A percentile compares a stretch with the other conserved stretches of the same genome.
Evolutionary conservation across 768 basidiomycete species (phyloP).

Genomic region (Tephrocybe rancida): DNA sequence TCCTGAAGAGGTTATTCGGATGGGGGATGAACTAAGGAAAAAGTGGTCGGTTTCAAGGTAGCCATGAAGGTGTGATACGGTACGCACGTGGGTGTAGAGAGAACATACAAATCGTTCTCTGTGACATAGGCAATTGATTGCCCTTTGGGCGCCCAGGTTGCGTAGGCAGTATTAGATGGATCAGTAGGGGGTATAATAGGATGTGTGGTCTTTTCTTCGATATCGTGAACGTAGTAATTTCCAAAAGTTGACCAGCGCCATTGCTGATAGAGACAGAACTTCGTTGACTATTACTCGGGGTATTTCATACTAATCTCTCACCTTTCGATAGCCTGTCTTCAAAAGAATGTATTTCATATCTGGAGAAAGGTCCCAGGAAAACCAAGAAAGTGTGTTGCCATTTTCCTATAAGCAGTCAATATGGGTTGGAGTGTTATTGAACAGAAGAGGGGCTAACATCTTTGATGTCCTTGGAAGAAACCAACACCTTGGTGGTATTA

Average conservation of each 20-base stretch:
- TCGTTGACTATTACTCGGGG: no score
- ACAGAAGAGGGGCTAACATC: constrained; percentile 49
- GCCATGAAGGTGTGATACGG: neutral
- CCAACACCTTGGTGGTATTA: constrained; percentile 65
- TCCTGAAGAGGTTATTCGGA: constrained; percentile 82
- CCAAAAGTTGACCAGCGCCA: constrained; percentile 92
- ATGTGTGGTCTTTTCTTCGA: constrained; percentile 66
- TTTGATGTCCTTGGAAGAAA: constrained; percentile 58
- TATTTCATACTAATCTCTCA: constrained; percentile 23
- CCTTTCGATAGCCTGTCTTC: constrained; percentile 76
- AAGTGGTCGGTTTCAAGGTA: constrained; percentile 1
- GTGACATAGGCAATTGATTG: constrained; percentile 87
- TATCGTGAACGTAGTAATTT: constrained; percentile 91
- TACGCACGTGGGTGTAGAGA: constrained; percentile 66
- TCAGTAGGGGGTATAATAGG: constrained; percentile 69
- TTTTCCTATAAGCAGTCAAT: constrained; percentile 43
- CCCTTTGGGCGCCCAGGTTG: constrained; percentile 85
- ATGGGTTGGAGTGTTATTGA: neutral
- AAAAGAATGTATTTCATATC: constrained; percentile 91
- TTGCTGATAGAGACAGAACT: constrained; percentile 53
- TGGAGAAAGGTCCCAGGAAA: constrained; percentile 81
- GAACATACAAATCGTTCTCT: constrained; percentile 87
- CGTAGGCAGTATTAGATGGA: constrained; percentile 77
- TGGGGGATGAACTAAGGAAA: constrained; percentile 43
- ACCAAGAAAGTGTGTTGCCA: constrained; percentile 51